Evolutionary conservation across 495 filamentous ascomycete species (phyloP), one percentile per base, ranked within the genome.

Genomic region (Clohesyomyces aquaticus): DNA sequence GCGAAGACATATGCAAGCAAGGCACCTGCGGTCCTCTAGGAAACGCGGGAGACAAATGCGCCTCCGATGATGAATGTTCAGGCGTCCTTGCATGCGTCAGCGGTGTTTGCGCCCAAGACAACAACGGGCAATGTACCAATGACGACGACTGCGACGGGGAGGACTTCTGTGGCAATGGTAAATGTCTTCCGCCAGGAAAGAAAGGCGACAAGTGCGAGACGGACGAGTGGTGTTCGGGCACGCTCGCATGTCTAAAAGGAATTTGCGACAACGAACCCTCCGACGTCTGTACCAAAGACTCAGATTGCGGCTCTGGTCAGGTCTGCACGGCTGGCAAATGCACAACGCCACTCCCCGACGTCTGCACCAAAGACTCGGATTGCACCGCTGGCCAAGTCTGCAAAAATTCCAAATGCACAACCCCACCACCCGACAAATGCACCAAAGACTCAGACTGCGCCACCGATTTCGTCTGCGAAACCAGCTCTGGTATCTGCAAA

Each of bases 91-190:
- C 21, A 6, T 47, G 45, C 45, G 18, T 4, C 45, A 47, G 45
- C 45, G 21, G 21, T 23, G 21, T 47, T 23, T 47, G 45, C n/a
- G 45, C 45, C 6, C 4, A 23, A 18, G 45, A 18, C 45, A 47
- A n/a, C n/a, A 18, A 18, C 6, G 8, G 6, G 45, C 45, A 18
- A 18, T 47, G 45, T n/a, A 8, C n/a, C 45, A 23, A 4, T 18
- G 6, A 47, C 21, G 45, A 23, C 45, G 45, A 47, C 45, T 47
- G 45, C 45, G 45, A 47, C 4, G 45, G 45, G 18, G 45, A 47
- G 4, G 6, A 8, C 4, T 18, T 4, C 45, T 47, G 45, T n/a
- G 16, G n/a, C n/a, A 47, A 47, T 8, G 45, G 21, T 38, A 47
- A 23, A 42, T n/a, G 10, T 42, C 35, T 9, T 42, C 35, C n/a